phyloP scores from a whole-genome alignment of 1,284 basidiomycete species.

The Tilletia walkeri region DNA sequence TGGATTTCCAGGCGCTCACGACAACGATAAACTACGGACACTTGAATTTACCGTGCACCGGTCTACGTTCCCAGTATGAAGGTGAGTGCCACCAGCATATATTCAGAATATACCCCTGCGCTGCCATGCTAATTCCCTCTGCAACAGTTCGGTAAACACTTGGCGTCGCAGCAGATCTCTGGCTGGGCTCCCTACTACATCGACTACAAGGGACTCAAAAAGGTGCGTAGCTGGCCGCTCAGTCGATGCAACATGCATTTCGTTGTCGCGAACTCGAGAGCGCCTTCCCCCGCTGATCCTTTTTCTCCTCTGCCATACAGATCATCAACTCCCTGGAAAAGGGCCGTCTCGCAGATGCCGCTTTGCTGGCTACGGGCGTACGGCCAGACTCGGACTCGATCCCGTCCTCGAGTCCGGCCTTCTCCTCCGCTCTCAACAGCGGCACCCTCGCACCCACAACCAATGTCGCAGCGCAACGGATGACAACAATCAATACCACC shows the following conservation, averaged over 20 bases:
- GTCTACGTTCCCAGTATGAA: conserved; percentile 2
- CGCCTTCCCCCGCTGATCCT: not conserved
- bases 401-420: conserved; percentile 21
- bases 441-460: not conserved
- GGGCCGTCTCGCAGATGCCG: conserved; percentile 83
- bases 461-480: conserved; percentile 6
- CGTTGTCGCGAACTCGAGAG: not conserved
- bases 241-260: not conserved
- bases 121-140: not conserved
- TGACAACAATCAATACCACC: too few relatives aligned
- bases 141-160: conserved; percentile 91
- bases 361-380: conserved; percentile 77
- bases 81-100: not conserved
- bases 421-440: conserved; percentile 14
- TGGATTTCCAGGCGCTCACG: too few relatives aligned
- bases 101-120: not conserved
- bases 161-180: conserved; percentile 92
- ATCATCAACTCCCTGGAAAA: conserved; percentile 97
- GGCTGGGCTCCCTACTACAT: conserved; percentile 96
- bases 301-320: conserved; percentile 38
- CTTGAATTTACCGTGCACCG: too few relatives aligned
- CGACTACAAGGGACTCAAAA: conserved; percentile 97
- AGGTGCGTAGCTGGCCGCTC: conserved; percentile 57
- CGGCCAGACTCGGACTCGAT: conserved; percentile 61
- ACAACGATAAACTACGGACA: too few relatives aligned